A percentile compares a stretch with the other conserved stretches of the same genome.
Conservation (phyloP, 805 yeast species). For the Diddensiella transvaalensis region DNA sequence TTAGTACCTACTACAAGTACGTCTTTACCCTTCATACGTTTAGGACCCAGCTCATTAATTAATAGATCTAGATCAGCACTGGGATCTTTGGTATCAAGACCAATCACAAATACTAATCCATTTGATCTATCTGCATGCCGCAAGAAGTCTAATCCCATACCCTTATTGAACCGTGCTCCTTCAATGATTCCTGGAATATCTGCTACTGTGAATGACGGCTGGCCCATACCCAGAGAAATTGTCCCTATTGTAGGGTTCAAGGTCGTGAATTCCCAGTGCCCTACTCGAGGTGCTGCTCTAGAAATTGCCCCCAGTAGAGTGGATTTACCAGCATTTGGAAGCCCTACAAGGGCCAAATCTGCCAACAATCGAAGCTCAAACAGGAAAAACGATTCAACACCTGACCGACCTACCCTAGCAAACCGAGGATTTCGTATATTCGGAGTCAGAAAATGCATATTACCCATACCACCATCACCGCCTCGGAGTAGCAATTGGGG, state of each 20-base stretch:
- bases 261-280: slow-evolving; percentile 97
- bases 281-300: slow-evolving; percentile 83
- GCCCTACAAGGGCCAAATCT: slow-evolving; percentile 88
- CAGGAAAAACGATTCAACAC: slow-evolving; percentile 61
- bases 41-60: slow-evolving; percentile 65
- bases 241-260: slow-evolving; percentile 91
- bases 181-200: slow-evolving; percentile 95
- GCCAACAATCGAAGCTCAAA: slow-evolving; percentile 87
- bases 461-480: slow-evolving; percentile 93
- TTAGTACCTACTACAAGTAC: slow-evolving; percentile 87
- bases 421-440: slow-evolving; percentile 87
- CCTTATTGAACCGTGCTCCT: slow-evolving; percentile 79
- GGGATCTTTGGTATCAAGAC: slow-evolving; percentile 66
- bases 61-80: slow-evolving; percentile 59
- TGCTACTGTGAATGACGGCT: slow-evolving; percentile 77
- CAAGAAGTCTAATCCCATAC: slow-evolving; percentile 90
- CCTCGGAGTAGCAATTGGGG: slow-evolving; percentile 76
- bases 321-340: slow-evolving; percentile 96
- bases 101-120: slow-evolving; percentile 83
- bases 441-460: slow-evolving; percentile 87
- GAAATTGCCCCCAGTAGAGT: slow-evolving; percentile 84
- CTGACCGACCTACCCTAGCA: slow-evolving; percentile 72
- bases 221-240: slow-evolving; percentile 53
- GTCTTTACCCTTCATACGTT: slow-evolving; percentile 56
- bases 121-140: slow-evolving; percentile 90